These are phyloP conservation scores for Stagonosporopsis rhizophila DNA, from an alignment of 2,329 filamentous ascomycete genomes.

Conservation along the genomic window DNA sequence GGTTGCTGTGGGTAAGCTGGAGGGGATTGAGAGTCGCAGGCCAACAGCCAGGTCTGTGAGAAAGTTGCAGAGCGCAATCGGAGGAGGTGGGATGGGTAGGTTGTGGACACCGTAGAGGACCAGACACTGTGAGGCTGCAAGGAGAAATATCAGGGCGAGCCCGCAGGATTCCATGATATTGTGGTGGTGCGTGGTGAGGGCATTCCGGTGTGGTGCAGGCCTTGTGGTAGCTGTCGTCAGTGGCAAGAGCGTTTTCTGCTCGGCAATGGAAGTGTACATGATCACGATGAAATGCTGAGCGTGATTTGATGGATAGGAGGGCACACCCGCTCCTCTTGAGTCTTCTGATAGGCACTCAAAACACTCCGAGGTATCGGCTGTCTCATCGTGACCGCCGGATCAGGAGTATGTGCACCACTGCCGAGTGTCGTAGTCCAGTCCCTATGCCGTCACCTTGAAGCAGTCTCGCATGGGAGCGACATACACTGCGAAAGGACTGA, in stretches of 20 bases:
- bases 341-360: neutral
- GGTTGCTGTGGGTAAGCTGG: conserved; percentile 29
- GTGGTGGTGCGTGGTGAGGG: neutral
- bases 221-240: neutral
- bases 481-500: neutral
- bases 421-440: neutral
- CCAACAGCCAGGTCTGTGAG: conserved; percentile 25
- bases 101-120: conserved; percentile 25
- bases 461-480: neutral
- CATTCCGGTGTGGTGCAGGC: neutral
- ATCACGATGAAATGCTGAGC: neutral
- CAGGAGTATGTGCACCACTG: neutral
- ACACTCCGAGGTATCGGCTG: neutral
- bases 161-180: conserved; percentile 6
- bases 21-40: conserved; percentile 29
- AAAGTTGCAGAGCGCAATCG: conserved; percentile 9
- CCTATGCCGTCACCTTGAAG: neutral
- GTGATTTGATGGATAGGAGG: neutral
- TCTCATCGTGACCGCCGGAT: conserved; percentile 8
- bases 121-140: conserved; percentile 24
- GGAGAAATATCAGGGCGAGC: conserved; percentile 14
- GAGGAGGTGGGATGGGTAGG: conserved; percentile 1
- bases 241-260: conserved; percentile 17
- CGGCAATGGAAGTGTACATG: conserved; percentile 2
- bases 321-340: neutral